Percentiles rank a stretch among this genome's conserved stretches.
Conservation (phyloP, 2,329 filamentous ascomycete species). For the Emergomyces pasteurianus region DNA sequence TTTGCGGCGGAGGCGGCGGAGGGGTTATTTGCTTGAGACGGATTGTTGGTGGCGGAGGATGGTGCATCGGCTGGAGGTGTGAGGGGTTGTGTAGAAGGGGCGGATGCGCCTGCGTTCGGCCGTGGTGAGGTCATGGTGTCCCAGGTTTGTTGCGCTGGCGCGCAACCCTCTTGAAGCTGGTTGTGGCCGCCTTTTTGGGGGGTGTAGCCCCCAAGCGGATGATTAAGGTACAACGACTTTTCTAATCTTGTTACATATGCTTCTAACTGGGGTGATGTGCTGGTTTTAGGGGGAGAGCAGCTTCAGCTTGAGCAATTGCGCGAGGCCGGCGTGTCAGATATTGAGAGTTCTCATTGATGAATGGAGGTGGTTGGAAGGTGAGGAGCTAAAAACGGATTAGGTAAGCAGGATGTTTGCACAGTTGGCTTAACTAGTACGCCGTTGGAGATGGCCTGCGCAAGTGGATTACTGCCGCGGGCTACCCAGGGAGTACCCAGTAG, state of each 20-base stretch:
- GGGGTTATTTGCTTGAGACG: slow-evolving; percentile 14
- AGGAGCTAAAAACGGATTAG: neutral
- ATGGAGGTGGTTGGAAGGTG: neutral
- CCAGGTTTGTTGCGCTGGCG: neutral
- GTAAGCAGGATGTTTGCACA: neutral
- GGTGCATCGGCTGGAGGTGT: slow-evolving; percentile 33
- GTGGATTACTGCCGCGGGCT: no score
- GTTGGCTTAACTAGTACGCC: no score
- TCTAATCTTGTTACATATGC: neutral
- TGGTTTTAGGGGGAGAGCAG: neutral
- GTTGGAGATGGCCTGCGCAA: no score
- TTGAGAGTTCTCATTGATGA: neutral
- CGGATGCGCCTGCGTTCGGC: slow-evolving; percentile 16
- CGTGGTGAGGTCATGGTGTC: slow-evolving; percentile 5
- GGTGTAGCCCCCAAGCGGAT: neutral
- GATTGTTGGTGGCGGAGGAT: slow-evolving; percentile 15
- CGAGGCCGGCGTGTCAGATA: neutral
- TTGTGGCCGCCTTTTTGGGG: neutral
- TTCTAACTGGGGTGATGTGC: neutral
- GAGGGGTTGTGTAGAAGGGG: slow-evolving; percentile 26
- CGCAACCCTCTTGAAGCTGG: neutral
- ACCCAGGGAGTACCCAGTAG: no score
- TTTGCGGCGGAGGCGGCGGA: slow-evolving; percentile 15
- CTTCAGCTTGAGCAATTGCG: neutral
- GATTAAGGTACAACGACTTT: neutral